Evolutionary conservation across 768 basidiomycete species (phyloP), one percentile per base, ranked within the genome.

Genomic region (Suillus placidus): DNA sequence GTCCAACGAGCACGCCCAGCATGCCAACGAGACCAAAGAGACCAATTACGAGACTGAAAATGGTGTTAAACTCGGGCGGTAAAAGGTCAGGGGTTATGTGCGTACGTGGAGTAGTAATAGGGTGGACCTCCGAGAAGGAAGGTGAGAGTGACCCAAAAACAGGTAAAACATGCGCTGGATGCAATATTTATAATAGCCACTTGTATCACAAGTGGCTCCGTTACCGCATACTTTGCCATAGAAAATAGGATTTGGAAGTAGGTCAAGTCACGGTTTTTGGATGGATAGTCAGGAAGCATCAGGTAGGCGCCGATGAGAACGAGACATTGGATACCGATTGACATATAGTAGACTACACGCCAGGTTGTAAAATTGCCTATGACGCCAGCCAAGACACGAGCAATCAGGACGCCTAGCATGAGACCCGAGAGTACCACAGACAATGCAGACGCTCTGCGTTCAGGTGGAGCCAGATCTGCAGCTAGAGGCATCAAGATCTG

Each of bases 261-360:
- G 3, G 86, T 85, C 67, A 93, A 62, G 55, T 85, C 78, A 26
- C 71, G 75, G 72, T 91, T 90, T 73, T 91, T 94, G 14, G 89
- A 85, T 1, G 93, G 94, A 71, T 91, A 94, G 76, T 96, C 93
- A 1, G 93, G 93, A n/a, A 94, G 77, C 62, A 88, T 69, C 26
- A 86, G 74, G 71, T 90, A 94, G 49, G 87, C 78, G 30, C 89
- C 81, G 6, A 83, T 43, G 9, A 90, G 77, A 14, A 93, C 85
- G 32, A 84, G 62, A 64, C 67, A 78, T 72, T 94, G 94, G 18
- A 92, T 78, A 6, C 88, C 91, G 55, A 93, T 85, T 3, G 91
- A 85, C 75, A 93, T 80, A 77, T 88, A 94, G 72, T 93, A 95
- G 37, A 92, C 88, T 40, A 90, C 86, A 26, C 88, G 81, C 88